Evolutionary conservation across 1,284 basidiomycete genomes (phyloP), one percentile per base, ranked within the genome.

Genomic region (Chondrostereum purpureum): DNA sequence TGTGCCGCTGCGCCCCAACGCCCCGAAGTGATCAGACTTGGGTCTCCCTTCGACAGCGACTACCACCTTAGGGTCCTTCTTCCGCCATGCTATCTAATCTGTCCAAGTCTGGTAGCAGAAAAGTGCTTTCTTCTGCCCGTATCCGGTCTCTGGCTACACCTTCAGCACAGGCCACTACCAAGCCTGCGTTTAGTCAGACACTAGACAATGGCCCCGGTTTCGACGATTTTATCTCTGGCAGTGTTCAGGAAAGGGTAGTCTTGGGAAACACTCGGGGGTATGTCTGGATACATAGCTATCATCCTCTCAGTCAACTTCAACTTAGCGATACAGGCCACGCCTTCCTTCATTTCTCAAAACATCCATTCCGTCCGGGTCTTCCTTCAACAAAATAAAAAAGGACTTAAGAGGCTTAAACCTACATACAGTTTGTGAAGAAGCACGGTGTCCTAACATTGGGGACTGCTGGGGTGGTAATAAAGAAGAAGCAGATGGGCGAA

Each of bases 401-500:
- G 96, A 99, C 62, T 73, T 99, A 16, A 77, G 96, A 45, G 94
- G 93, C 1, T 76, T 99, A 0, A 80, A 81, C 6, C 70, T 99
- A 41, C 92, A 95, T 58, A 99, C 96, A 0, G 96, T 99, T 1
- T 99, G 96, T 58, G 96, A 99, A 65, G 96, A 99, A 66, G 96
- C 96, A 19, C 80, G 94, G 50, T 99, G 96, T 73, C 96, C 96
- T 1, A 99, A 99, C 60, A 98, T 99, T 47, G 96, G 95, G 21
- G 95, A 99, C 59, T 99, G 96, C 64, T 99, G 96, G 96, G 94
- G 96, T 42, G 94, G 94, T 1, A n/a, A n/a, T n/a, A 86, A 83
- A 55, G 75, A 83, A 38, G 81, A 83, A 46, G 75, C 75, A 48
- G 84, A 87, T 47, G 85, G 82, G 37, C 85, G 87, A 58, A 82